Evolutionary conservation across 1,139 yeast species (phyloP), one percentile per base, ranked within the genome.

Genomic region (Komagataea norvegica): DNA sequence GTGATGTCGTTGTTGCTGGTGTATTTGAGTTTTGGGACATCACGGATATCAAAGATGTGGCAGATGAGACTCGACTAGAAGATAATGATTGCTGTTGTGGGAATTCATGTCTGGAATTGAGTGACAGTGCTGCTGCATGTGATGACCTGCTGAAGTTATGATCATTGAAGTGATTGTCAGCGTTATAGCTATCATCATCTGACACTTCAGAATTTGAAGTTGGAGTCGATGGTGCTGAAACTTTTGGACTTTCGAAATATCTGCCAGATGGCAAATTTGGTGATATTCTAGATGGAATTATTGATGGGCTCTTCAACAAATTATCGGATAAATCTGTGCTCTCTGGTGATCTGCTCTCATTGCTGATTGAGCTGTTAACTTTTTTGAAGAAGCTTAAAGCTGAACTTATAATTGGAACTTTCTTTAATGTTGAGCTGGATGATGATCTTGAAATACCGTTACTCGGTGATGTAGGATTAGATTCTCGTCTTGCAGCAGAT

Each of bases 361-460:
- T 8, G 36, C 33, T 15, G 42, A 36, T 16, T 34, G 32, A 16
- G 5, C 40, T 43, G 34, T 44, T 38, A 34, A 46, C 45, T 37
- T 48, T 56, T 36, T 53, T 57, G 41, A 59, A 55, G 30, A 59
- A 56, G 25, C 49, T 57, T 26, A 58, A 31, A 2, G 61, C 61
- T 34, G 52, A 50, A 7, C 54, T 53, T 14, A 59, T 29, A 1
- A 54, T 40, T 15, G 56, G 56, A 15, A 52, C 48, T 21, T 47
- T 46, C 6, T 40, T 47, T 10, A 52, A 32, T 60, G 47, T 54
- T 56, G 31, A 66, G 65, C 40, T 64, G 43, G 52, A 48, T n/a
- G 51, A 22, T 1, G 72, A 62, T 37, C 62, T 59, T 22, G 52
- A 60, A 20, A 54, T 51, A 38, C 4, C 41, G 22, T 17, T 35